phyloP scores from a whole-genome alignment of 2,329 filamentous ascomycete genomes.

The Exophiala bonariae region DNA sequence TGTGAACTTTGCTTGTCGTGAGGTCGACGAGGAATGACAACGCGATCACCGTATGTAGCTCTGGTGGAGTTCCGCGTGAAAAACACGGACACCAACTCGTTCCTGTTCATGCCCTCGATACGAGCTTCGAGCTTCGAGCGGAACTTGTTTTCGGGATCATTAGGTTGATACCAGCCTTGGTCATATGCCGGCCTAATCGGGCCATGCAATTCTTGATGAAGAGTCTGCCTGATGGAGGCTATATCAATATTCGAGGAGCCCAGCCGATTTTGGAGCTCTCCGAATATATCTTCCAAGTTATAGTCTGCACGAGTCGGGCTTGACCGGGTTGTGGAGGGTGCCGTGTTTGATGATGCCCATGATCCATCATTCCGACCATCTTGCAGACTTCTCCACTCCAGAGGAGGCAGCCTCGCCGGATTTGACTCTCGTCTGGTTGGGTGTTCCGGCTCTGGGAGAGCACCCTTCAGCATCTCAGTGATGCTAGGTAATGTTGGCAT shows the following conservation, averaged over 20 bases:
- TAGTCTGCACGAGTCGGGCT: background rate
- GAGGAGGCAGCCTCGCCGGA: no score
- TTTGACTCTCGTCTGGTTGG: no score
- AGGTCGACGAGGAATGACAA: background rate
- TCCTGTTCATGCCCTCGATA: conserved; percentile 1
- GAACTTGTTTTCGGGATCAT: conserved; percentile 7
- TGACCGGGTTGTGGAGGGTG: background rate
- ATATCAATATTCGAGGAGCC: conserved; percentile 1
- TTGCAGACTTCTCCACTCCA: no score
- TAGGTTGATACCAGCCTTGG: conserved; percentile 19
- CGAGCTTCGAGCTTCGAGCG: conserved; percentile 8
- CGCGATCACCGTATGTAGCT: conserved; percentile 5
- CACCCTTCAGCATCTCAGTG: conserved; percentile 7
- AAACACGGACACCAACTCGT: conserved; percentile 13
- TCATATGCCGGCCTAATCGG: conserved; percentile 10
- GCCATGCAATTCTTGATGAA: conserved; percentile 5
- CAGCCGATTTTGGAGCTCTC: conserved; percentile 1
- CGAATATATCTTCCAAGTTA: background rate
- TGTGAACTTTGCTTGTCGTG: background rate
- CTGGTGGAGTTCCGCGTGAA: conserved; percentile 11
- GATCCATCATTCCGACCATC: no score
- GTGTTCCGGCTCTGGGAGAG: background rate
- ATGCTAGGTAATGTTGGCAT: conserved; percentile 9
- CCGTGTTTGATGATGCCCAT: background rate
- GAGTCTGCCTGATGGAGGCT: background rate